Base-by-base conservation (phyloP, 2,329 filamentous ascomycete genomes). In the Plenodomus tracheiphilus region DNA sequence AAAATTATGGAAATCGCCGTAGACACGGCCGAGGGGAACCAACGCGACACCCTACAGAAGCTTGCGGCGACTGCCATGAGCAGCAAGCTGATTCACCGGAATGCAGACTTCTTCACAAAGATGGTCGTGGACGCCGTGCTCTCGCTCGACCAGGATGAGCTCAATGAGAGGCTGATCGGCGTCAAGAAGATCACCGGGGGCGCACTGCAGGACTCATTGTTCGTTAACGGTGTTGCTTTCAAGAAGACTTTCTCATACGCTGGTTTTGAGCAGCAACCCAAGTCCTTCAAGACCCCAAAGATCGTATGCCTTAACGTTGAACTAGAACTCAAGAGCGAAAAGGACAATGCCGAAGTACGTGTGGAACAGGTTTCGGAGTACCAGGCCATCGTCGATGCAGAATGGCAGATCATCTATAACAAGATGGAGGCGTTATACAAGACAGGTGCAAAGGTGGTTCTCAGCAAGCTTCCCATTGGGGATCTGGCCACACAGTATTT, bases 191-290 rank as follows among this genome's bases (percentile, higher is more conserved):
- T 99, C 56, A 93, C 91, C 34, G 94, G 94, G 69, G 94, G 94
- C 73, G 96, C 91, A 32, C 84, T 99, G 25, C 94, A 96, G 68
- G 94, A 97, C 56, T 97, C 93, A 2, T 84, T 96, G 35, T 97
- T 97, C 75, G 88, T 99, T 70, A 94, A 97, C 74, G 94, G 94
- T 70, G 94, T 99, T 54, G 93, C 94, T 30, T 99, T 99, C 82
- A 97, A 97, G 81, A 99, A 99, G 85, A 99, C 94, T 4, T 99
- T 99, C 75, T 92, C 93, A 43, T 99, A 99, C 72, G 94, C 94
- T 64, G 94, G 94, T 70, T 99, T 99, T 77, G 94, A 99, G 78
- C 94, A 99, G 78, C 94, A 99, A 78, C 94, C 94, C 60, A 99
- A 99, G 78, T 86, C 84, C 7, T 97, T 99, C 81, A 85, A 83